Percentiles rank a stretch among this genome's conserved stretches.
Conservation (phyloP, 148 eudicot species). For the Euryodendron excelsum region DNA sequence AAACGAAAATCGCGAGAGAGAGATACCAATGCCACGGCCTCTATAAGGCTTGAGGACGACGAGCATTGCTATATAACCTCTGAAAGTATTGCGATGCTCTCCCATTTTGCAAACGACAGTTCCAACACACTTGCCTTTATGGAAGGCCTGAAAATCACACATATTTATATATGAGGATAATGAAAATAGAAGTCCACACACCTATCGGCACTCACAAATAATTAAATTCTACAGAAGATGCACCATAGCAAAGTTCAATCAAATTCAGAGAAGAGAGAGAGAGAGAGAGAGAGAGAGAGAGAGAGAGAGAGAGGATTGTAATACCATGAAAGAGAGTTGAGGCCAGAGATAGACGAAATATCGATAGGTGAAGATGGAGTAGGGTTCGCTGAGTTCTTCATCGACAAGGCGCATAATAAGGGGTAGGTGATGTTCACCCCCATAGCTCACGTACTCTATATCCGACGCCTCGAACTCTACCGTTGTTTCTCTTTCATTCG, state of each 20-base stretch:
- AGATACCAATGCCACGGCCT: conserved; percentile 80
- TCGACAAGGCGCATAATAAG: conserved; percentile 88
- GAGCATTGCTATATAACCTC: conserved; percentile 98
- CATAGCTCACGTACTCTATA: conserved; percentile 80
- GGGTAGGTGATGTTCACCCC: conserved; percentile 94
- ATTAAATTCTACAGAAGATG: no score
- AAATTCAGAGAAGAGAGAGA: neutral
- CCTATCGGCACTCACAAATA: neutral
- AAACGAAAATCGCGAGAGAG: neutral
- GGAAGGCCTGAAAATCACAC: conserved; percentile 61
- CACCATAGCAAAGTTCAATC: neutral
- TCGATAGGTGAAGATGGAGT: conserved; percentile 96
- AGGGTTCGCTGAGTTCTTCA: conserved; percentile 91
- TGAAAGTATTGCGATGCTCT: conserved; percentile 72
- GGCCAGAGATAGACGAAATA: conserved; percentile 98
- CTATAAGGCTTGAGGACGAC: conserved; percentile 87
- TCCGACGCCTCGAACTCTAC: conserved; percentile 43
- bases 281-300: neutral
- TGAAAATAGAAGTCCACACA: neutral
- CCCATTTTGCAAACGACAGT: conserved; percentile 98
- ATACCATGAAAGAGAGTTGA: no score
- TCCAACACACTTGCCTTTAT: conserved; percentile 78
- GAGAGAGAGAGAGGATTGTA: conserved; percentile 80
- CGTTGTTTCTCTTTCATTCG: conserved; percentile 9
- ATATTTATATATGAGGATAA: neutral